Base-by-base conservation (phyloP, 23 red algal species). In the Pyropia haitanensis region DNA sequence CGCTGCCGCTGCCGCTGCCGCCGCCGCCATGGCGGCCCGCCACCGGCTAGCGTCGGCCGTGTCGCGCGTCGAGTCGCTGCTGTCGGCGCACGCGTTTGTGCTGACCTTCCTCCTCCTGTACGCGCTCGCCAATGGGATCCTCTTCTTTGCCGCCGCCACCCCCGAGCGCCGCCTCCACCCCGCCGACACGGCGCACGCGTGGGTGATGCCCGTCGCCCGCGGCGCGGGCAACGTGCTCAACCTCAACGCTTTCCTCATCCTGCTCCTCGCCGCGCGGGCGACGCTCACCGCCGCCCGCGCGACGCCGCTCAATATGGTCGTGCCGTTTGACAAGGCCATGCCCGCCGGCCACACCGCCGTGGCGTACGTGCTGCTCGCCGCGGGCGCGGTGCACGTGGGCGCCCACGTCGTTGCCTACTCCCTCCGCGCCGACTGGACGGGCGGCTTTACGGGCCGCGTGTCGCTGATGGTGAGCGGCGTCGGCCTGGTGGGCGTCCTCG, bases 291-390 rank as follows among this genome's bases (percentile, higher is more conserved):
- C 58, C 27, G 63, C 76, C n/a, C 70, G 81, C 3, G 59, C 64
- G 32, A 87, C 81, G 46, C 31, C 71, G 27, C 81, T 87, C 29
- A 87, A 87, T 56, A 76, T 87, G 71, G 63, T 77, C 64, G 81
- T 87, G 8, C 81, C 81, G 19, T 87, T 87, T 49, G 81, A 87
- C 63, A 87, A 87, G 44, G 81, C 81, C 49, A 87, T 87, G 81
- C 81, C 81, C 33, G 81, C 81, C 54, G 75, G 75, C 60, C 81
- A 87, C 20, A 69, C 70, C 0, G 64, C 76, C 65, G 81, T 87
- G 49, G 81, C 71, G 31, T 70, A 87, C 65, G 63, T 53, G 23
- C 71, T 87, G 12, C 57, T 63, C 5, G 29, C 28, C 5, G 63
- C 70, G 52, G 63, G 61, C 31, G 2, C 62, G 2, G 30, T 87